Percentiles rank a stretch among this genome's conserved stretches.
phyloP scores from a whole-genome alignment of 805 yeast species.

The Yarrowia keelungensis region DNA sequence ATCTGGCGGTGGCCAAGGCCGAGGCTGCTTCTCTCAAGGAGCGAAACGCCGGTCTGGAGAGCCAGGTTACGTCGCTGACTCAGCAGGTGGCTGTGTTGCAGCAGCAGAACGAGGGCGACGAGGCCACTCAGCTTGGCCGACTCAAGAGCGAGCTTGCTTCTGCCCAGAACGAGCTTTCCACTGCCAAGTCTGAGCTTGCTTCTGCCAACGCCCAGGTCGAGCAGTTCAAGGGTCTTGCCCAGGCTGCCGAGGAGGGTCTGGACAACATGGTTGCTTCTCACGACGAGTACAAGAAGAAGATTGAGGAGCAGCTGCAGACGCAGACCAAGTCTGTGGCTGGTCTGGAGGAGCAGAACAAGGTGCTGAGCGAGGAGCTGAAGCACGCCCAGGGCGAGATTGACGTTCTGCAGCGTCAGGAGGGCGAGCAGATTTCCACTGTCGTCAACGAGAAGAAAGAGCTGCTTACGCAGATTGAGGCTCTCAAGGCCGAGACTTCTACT shows the following conservation, averaged over 20 bases:
- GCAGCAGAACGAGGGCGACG: slow-evolving; percentile 48
- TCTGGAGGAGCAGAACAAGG: slow-evolving; percentile 42
- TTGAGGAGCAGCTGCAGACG: slow-evolving; percentile 42
- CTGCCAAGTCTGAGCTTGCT: slow-evolving; percentile 61
- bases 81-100: slow-evolving; percentile 44
- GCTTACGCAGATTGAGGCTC: slow-evolving; percentile 41
- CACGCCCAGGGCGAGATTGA: slow-evolving; percentile 44
- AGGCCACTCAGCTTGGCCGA: slow-evolving; percentile 45
- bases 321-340: slow-evolving; percentile 40
- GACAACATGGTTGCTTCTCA: slow-evolving; percentile 61
- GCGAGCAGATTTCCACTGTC: slow-evolving; percentile 44
- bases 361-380: slow-evolving; percentile 41
- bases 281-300: slow-evolving; percentile 54
- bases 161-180: slow-evolving; percentile 54
- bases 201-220: slow-evolving; percentile 63
- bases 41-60: slow-evolving; percentile 51
- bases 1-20: slow-evolving; percentile 54
- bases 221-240: slow-evolving; percentile 69
- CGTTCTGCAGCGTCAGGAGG: slow-evolving; percentile 40
- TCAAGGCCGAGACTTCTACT: slow-evolving; percentile 46
- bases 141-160: slow-evolving; percentile 47
- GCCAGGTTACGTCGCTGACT: slow-evolving; percentile 47
- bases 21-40: slow-evolving; percentile 53
- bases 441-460: slow-evolving; percentile 44
- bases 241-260: slow-evolving; percentile 71